Evolutionary conservation across 1,139 yeast species (phyloP), one percentile per base, ranked within the genome.

Genomic region (Blastobotrys arbuscula): DNA sequence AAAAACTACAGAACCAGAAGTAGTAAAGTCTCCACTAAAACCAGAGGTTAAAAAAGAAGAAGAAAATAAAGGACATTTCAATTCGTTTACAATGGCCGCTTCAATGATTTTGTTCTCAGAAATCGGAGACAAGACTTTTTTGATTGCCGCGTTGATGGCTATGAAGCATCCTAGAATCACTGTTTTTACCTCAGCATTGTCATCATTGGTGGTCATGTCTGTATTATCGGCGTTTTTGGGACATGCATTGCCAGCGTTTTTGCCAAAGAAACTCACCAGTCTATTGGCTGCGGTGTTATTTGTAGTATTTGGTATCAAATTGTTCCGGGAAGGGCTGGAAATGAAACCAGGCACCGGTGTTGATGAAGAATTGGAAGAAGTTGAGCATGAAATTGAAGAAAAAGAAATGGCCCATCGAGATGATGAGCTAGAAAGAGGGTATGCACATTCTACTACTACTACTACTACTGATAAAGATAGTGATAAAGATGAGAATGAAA

Each of bases 81-180:
- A 63, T 42, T 62, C 70, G 15, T 62, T 70, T 42, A 45, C 64
- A 39, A 67, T 70, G 58, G 63, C 75, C 6, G 56, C 63, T 26
- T 53, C 64, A 49, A 92, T 92, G 98, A 92, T 92, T 62, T 71
- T 87, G 39, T 86, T 89, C 26, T 86, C 96, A 24, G 99, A 92
- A 67, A 82, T 94, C 53, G 98, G 98, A 50, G 99, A 92, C 68
- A 94, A 92, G 71, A 92, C 99, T 0, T 92, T 92, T 63, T 76
- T 92, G 58, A 89, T 94, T 59, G 97, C 98, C 26, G 97, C 97
- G 2, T 76, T 92, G 57, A 89, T 92, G 97, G 96, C 98, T 33
- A 92, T 94, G 98, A 84, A 87, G 64, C 84, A 89, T 68, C 79
- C 90, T 20, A 75, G 95, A 62, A 60, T 78, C 59, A 75, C 88